Evolutionary conservation across 108 stramenopile genomes (phyloP), one percentile per base, ranked within the genome.

Genomic region (Discostella stelligeroides): DNA sequence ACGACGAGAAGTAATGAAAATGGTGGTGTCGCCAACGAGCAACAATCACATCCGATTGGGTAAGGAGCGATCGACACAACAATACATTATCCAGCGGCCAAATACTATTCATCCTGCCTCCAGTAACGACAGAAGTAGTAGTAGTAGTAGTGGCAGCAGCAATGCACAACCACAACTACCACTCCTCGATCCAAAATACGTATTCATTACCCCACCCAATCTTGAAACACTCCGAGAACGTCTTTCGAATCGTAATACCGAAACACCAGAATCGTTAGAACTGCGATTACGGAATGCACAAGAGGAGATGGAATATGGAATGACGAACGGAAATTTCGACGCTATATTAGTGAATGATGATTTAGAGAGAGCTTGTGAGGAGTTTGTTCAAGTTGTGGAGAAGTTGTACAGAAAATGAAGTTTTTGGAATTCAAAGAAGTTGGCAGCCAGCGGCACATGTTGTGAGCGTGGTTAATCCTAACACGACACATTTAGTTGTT

Each of bases 201-300:
- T 98, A 12, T 99, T 97, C 67, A 93, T 99, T 68, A 85, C 94
- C n/a, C 96, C 98, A 5, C 97, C 97, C 0, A 92, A 92, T 8
- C 47, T 98, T 63, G 94, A 92, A 39, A 46, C 59, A 11, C 71
- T 99, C 48, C 79, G 92, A 54, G 63, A 84, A 23, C 75, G 98
- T 13, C 80, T 99, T 0, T 27, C 79, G 34, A 82, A 61, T 46
- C 79, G 97, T 34, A 95, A 89, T 24, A 98, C 96, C 14, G 98
- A 99, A 70, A 87, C 84, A 1, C 76, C 83, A 39, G 97, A 97
- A 54, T 68, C 78, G 56, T 49, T 98, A 6, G 68, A 68, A 59
- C 70, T 79, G 49, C 83, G 98, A 18, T 78, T 94, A 10, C 63
- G 39, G 21, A 96, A 95, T 72, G 96, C 98, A 0, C 53, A 50